These are phyloP conservation scores for Corymbia maculata DNA, from an alignment of 345 rosid species.

Conservation along the genomic window DNA sequence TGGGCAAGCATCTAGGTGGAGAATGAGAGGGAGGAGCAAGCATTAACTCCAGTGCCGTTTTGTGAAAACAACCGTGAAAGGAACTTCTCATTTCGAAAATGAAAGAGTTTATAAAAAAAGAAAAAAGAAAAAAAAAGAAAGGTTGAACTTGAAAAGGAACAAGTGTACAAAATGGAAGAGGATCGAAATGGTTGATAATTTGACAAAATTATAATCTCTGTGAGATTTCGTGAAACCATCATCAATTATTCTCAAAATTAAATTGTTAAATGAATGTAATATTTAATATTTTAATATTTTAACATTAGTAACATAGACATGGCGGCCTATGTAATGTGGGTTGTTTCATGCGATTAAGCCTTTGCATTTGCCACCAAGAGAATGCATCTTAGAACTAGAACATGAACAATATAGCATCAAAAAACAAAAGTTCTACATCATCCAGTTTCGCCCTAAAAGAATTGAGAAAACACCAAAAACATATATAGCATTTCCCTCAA, in stretches of 20 bases:
- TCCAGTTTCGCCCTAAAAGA: neutral
- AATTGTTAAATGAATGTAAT: accelerated
- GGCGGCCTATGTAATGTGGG: neutral
- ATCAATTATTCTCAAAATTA: neutral
- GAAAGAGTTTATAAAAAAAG: neutral
- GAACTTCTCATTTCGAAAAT: neutral
- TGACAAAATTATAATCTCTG: neutral
- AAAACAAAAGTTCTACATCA: neutral
- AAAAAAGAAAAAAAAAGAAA: neutral
- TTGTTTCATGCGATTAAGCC: neutral
- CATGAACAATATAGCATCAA: neutral
- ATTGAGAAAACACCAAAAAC: neutral
- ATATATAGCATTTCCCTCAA: neutral
- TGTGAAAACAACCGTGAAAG: neutral
- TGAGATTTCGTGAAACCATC: neutral
- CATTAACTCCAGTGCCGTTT: neutral
- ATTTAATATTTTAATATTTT: neutral
- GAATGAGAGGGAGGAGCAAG: neutral
- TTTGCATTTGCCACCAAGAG: neutral
- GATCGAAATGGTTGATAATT: neutral
- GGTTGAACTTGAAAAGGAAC: neutral
- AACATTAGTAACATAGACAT: neutral
- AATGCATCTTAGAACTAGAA: neutral
- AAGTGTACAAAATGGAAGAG: neutral
- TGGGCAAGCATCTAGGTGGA: neutral